Percentiles rank a stretch among this genome's conserved stretches.
Evolutionary conservation across 2,329 filamentous ascomycete species (phyloP).

Genomic region (Botrytis paeoniae): DNA sequence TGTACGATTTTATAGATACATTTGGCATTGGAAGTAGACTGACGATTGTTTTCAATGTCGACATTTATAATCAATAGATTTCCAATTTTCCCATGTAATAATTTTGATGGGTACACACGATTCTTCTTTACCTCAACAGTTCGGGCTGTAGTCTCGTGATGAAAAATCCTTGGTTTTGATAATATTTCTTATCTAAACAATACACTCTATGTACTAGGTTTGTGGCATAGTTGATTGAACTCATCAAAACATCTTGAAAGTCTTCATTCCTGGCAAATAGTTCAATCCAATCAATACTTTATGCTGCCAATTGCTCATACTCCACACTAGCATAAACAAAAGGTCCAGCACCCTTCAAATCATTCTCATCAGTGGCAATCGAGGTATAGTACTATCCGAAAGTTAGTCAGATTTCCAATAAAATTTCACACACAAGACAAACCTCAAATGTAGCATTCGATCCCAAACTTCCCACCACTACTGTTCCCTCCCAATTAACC

Average conservation of each 20-base stretch:
- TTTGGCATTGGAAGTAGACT: not conserved
- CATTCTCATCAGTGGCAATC: slow-evolving; percentile 25
- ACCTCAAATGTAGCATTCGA: slow-evolving; percentile 29
- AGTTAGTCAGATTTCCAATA: not conserved
- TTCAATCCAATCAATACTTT: too few relatives aligned
- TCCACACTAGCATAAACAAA: slow-evolving; percentile 31
- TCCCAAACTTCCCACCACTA: slow-evolving; percentile 28
- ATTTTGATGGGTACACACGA: not conserved
- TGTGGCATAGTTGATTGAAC: not conserved
- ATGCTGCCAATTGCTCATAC: slow-evolving; percentile 20
- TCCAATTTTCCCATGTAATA: not conserved
- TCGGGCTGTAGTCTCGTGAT: not conserved
- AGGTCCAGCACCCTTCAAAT: slow-evolving; percentile 31
- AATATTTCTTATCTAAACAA: not conserved
- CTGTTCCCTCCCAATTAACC: slow-evolving; percentile 31
- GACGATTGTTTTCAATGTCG: not conserved
- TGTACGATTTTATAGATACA: not conserved
- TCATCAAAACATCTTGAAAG: not conserved
- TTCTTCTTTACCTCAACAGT: not conserved
- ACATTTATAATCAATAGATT: not conserved
- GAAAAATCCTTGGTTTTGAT: not conserved
- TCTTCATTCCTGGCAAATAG: not conserved
- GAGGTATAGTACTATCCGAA: slow-evolving; percentile 28
- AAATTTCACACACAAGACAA: slow-evolving; percentile 7
- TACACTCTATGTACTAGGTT: not conserved